Evolutionary conservation across 2,329 filamentous ascomycete species (phyloP).

Genomic region (Aspergillus flavus): DNA sequence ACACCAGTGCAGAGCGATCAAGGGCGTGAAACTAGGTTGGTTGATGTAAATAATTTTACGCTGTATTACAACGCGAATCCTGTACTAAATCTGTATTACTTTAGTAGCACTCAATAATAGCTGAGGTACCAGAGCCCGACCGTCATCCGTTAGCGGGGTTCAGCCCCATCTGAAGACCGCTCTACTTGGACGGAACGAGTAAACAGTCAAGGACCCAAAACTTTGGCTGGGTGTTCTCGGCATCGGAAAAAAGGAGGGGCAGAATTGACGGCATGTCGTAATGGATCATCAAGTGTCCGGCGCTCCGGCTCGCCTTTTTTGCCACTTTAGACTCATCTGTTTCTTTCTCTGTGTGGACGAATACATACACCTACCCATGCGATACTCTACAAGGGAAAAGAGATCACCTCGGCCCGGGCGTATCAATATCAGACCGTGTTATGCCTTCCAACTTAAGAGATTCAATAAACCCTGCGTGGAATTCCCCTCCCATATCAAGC

Average conservation of each 20-base stretch:
- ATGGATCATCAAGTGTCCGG: slow-evolving; percentile 10
- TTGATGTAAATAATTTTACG: neutral
- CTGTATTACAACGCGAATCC: neutral
- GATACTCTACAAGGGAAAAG: neutral
- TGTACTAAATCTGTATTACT: neutral
- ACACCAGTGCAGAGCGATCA: neutral
- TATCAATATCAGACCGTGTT: neutral
- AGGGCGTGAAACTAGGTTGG: neutral
- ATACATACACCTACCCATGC: neutral
- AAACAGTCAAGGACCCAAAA: slow-evolving; percentile 7
- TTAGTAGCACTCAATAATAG: neutral
- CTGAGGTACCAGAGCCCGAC: neutral
- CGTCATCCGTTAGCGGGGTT: slow-evolving; percentile 1
- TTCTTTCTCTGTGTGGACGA: neutral
- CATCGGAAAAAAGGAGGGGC: slow-evolving; percentile 15
- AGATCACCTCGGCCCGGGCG: neutral
- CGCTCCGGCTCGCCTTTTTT: neutral
- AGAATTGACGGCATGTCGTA: slow-evolving; percentile 2
- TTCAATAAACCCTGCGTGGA: neutral
- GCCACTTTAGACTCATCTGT: slow-evolving; percentile 2
- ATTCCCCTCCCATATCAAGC: neutral
- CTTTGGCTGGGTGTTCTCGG: slow-evolving; percentile 11
- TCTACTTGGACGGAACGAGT: neutral
- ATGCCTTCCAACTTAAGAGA: neutral
- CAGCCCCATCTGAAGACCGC: slow-evolving; percentile 1